Evolutionary conservation across 208 protist genomes (phyloP).

Genomic region (Leptomonas pyrrhocoris): DNA sequence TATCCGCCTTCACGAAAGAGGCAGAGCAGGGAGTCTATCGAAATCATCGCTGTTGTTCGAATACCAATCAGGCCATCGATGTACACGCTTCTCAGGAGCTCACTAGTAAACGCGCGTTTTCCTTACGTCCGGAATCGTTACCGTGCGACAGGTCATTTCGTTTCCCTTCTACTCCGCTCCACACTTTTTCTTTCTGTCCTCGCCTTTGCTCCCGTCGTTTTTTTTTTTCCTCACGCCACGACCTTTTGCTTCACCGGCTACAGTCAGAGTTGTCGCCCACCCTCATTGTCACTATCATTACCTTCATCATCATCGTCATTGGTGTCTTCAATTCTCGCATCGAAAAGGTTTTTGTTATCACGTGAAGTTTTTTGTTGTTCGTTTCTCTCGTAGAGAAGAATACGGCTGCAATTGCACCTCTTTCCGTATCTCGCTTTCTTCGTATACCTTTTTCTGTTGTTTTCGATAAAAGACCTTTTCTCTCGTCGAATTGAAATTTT

Average conservation of each 20-base stretch:
- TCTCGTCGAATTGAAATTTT: background rate
- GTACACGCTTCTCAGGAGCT: too few relatives aligned
- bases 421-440: background rate
- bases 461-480: background rate
- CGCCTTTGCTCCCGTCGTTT: slow-evolving; percentile 11
- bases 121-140: too few relatives aligned
- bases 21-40: too few relatives aligned
- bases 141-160: too few relatives aligned
- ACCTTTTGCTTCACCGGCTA: slow-evolving; percentile 2
- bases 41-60: too few relatives aligned
- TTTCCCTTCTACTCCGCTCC: too few relatives aligned
- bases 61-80: too few relatives aligned
- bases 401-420: background rate
- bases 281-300: slow-evolving; percentile 14
- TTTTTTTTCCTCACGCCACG: background rate
- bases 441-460: background rate
- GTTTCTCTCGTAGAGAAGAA: background rate
- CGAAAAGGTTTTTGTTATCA: slow-evolving; percentile 3
- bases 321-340: background rate
- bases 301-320: background rate
- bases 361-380: background rate
- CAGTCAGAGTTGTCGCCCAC: background rate
- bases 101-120: too few relatives aligned
- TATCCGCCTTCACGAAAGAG: too few relatives aligned
- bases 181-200: background rate